Base-by-base conservation (phyloP, 257 asterid genomes). In the Solanum commersonii region DNA sequence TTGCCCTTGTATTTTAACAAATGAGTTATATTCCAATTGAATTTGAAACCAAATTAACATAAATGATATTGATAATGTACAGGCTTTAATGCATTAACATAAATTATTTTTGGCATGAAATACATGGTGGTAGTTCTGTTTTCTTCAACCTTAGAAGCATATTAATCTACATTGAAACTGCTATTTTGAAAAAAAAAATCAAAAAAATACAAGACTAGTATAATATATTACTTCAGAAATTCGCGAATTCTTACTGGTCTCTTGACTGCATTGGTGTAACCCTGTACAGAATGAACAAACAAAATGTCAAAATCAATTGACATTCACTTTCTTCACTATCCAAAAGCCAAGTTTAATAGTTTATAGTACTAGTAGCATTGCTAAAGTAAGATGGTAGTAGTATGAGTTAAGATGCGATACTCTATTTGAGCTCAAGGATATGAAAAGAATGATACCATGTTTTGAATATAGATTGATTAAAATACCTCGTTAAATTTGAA, bases 211-310 rank as follows among this genome's bases (percentile, higher is more conserved):
- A 10, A 33, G 22, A 20, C 13, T 78, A 78, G 60, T 27, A 56
- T n/a, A 25, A 11, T 83, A 77, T 74, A 89, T 93, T 92, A 95
- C 25, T 87, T 65, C 34, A 96, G 94, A 91, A 96, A 95, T 85
- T 96, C 98, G 18, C 95, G 94, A 27, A 95, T 90, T 84, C 96
- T 92, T 82, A 95, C 97, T 7, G 99, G 99, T 90, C 98, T 93
- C 93, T 95, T 96, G 76, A 95, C 99, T 83, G 98, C 98, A 94
- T 96, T 96, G 89, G 99, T 96, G 87, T 91, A 95, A n/a, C 98
- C 99, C 99, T 96, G 91, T 90, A 88, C 31, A 87, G 38, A n/a
- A 86, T 72, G 73, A 74, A 59, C 35, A 56, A 25, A 82, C 88
- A 89, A 88, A 88, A 13, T 38, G 42, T 83, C 34, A 13, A 14